A percentile compares a stretch with the other conserved stretches of the same genome.
Conservation (phyloP, 768 basidiomycete genomes). For the Chiua virens region DNA sequence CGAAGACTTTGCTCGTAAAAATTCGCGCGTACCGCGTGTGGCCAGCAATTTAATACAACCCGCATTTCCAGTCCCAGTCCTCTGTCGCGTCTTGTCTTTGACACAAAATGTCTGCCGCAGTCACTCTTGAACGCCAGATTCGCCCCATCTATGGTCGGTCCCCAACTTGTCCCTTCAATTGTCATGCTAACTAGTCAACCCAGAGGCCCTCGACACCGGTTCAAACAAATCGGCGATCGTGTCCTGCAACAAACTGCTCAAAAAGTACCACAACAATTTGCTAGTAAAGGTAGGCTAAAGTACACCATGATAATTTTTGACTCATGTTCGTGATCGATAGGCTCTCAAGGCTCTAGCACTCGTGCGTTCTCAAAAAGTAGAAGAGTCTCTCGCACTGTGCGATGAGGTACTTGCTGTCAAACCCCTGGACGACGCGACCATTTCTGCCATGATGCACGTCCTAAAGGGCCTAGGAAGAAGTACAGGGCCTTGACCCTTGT, state of each 20-base stretch:
- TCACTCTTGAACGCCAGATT: constrained; percentile 77
- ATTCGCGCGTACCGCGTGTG: constrained; percentile 12
- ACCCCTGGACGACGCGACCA: constrained; percentile 68
- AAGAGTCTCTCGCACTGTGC: constrained; percentile 75
- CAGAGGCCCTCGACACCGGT: constrained; percentile 84
- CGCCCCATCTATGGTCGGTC: constrained; percentile 79
- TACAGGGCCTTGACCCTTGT: constrained; percentile 27
- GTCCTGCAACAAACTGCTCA: constrained; percentile 83
- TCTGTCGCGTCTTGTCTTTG: neutral
- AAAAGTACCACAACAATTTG: constrained; percentile 76
- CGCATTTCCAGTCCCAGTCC: neutral
- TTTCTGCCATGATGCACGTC: constrained; percentile 83
- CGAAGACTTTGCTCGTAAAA: constrained; percentile 21
- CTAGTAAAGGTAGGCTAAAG: constrained; percentile 58
- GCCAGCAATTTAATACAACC: constrained; percentile 2
- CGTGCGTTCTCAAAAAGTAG: constrained; percentile 81
- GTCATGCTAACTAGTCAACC: neutral
- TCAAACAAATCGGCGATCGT: constrained; percentile 87
- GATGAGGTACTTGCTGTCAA: constrained; percentile 77
- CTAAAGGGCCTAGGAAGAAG: constrained; percentile 75
- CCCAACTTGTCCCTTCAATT: neutral
- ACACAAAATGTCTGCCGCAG: constrained; percentile 44
- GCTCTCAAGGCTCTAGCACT: constrained; percentile 83
- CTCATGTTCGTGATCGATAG: constrained; percentile 38
- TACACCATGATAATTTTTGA: neutral